These are phyloP conservation scores for Coccomyxa subellipsoidea DNA, from an alignment of 163 green algal genomes.

Conservation along the genomic window DNA sequence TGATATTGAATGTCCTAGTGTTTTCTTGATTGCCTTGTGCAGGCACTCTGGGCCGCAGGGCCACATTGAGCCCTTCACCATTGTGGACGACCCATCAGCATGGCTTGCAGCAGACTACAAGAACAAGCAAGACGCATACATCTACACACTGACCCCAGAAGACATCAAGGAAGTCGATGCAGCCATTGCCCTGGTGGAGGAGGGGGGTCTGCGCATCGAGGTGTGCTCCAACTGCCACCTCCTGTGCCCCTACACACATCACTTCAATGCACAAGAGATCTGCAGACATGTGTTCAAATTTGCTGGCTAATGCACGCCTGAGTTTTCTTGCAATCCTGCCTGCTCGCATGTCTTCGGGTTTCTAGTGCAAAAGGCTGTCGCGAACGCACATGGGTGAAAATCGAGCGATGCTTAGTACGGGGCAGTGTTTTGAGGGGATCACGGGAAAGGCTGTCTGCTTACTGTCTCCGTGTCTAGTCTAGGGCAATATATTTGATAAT, in stretches of 20 bases:
- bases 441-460: too few species aligned
- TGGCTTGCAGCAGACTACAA: conserved; percentile 48
- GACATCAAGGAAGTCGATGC: conserved; percentile 59
- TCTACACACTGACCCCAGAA: conserved; percentile 35
- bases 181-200: conserved; percentile 31
- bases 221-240: neutral
- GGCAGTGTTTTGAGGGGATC: too few species aligned
- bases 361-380: neutral
- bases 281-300: neutral
- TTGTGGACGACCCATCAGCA: conserved; percentile 47
- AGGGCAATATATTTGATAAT: too few species aligned
- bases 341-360: too few species aligned
- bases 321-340: neutral
- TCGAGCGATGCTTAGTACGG: neutral
- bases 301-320: neutral
- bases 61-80: conserved; percentile 48
- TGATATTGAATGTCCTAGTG: too few species aligned
- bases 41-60: conserved; percentile 27
- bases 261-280: neutral
- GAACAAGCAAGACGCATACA: conserved; percentile 20
- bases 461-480: too few species aligned
- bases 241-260: neutral
- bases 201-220: conserved; percentile 5
- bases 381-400: neutral
- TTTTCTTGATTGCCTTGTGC: neutral